phyloP scores from a whole-genome alignment of 139 green algal genomes.

The Zygnema cylindricum region DNA sequence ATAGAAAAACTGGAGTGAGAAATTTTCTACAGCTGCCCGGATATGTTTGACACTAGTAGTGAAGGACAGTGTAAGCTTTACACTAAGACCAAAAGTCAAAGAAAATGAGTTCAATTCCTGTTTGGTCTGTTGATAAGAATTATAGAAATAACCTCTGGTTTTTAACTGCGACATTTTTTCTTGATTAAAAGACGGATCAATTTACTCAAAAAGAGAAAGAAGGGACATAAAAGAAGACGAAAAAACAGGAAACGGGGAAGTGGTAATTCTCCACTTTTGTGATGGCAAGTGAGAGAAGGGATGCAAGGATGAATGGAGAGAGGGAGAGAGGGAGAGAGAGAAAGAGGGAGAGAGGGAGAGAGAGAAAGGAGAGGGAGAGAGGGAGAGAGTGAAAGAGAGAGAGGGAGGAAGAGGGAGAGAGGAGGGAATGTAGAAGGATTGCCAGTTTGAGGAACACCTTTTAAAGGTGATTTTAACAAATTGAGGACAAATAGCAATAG shows the following conservation, averaged over 20 bases:
- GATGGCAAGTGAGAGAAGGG: not conserved
- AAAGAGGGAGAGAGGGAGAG: not conserved
- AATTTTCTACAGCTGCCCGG: too few species aligned
- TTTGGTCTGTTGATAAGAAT: too few species aligned
- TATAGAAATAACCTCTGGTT: too few species aligned
- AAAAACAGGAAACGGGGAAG: not conserved
- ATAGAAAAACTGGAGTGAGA: too few species aligned
- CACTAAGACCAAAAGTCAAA: too few species aligned
- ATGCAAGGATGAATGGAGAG: not conserved
- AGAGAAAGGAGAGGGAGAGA: not conserved
- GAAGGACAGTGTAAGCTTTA: too few species aligned
- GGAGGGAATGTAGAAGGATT: not conserved
- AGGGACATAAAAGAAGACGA: not conserved
- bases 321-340: not conserved
- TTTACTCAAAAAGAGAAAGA: not conserved
- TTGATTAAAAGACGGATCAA: too few species aligned
- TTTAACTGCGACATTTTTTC: not conserved
- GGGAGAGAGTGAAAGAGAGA: not conserved
- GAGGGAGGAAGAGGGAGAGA: constrained; percentile 5
- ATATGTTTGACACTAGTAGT: too few species aligned
- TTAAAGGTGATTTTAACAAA: too few species aligned
- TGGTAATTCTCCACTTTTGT: not conserved
- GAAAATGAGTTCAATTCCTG: too few species aligned
- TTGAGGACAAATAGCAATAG: too few species aligned
- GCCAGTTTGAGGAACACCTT: not conserved